These are phyloP conservation scores for Acephala macrosclerotiorum DNA, from an alignment of 2,329 filamentous ascomycete species.

Conservation along the genomic window DNA sequence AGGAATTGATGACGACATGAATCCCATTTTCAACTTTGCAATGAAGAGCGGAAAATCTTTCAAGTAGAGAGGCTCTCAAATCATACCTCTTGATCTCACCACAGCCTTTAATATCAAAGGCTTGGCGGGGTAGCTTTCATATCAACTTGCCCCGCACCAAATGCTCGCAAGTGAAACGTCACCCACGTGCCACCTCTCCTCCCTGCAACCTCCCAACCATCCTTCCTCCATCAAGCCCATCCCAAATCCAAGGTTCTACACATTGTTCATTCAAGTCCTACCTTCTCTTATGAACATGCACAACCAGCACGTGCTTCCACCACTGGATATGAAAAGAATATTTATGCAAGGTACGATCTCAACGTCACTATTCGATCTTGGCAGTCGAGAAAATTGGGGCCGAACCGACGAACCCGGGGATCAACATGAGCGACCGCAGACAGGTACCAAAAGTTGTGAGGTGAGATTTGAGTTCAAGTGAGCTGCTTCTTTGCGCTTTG, in stretches of 20 bases:
- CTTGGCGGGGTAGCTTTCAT: neutral
- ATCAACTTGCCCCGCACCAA: neutral
- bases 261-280: neutral
- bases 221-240: neutral
- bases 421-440: no score
- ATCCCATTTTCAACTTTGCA: neutral
- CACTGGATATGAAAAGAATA: neutral
- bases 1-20: neutral
- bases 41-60: no score
- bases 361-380: neutral
- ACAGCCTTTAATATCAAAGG: neutral
- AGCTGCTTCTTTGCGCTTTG: no score
- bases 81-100: neutral
- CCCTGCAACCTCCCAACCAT: neutral
- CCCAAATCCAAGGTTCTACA: neutral
- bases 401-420: neutral
- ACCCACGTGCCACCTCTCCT: neutral
- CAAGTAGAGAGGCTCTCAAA: neutral
- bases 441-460: no score
- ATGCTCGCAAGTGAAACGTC: neutral
- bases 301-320: neutral
- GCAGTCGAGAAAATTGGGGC: neutral
- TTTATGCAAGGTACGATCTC: neutral
- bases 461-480: no score
- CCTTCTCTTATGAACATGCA: neutral